Conservation (phyloP, 257 asterid genomes). For the Scutellaria barbata region DNA sequence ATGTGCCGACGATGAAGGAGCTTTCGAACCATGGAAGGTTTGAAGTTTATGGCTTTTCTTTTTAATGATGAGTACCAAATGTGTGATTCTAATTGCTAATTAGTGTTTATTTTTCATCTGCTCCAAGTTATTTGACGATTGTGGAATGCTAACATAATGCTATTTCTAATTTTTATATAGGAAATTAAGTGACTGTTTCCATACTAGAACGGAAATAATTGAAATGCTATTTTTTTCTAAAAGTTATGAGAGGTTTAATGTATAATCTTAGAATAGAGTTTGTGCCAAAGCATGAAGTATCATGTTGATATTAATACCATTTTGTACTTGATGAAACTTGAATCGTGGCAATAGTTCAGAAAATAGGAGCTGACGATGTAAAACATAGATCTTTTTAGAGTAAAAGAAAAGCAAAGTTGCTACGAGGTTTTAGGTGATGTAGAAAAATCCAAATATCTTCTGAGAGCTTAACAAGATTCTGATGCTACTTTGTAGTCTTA, state of each 20-base stretch:
- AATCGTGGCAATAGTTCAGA: not conserved
- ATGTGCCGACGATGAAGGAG: conserved; percentile 82
- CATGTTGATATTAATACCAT: not conserved
- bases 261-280: not conserved
- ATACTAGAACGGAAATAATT: not conserved
- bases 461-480: not conserved
- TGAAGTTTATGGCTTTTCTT: conserved; percentile 29
- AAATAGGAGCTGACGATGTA: not conserved
- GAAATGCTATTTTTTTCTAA: not conserved
- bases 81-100: not conserved
- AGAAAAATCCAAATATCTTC: not conserved
- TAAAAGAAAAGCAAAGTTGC: not conserved
- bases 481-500: not conserved
- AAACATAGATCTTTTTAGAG: not conserved
- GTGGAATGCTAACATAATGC: not conserved
- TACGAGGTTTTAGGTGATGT: not conserved
- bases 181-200: not conserved
- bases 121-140: not conserved
- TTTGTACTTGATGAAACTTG: conserved; percentile 20
- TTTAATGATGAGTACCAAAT: no score
- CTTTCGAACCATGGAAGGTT: conserved; percentile 83
- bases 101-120: not conserved
- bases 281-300: not conserved
- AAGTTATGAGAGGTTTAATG: not conserved
- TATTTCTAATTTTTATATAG: not conserved